Evolutionary conservation across 768 basidiomycete species (phyloP), one percentile per base, ranked within the genome.

Genomic region (Lactarius pseudohatsudake): DNA sequence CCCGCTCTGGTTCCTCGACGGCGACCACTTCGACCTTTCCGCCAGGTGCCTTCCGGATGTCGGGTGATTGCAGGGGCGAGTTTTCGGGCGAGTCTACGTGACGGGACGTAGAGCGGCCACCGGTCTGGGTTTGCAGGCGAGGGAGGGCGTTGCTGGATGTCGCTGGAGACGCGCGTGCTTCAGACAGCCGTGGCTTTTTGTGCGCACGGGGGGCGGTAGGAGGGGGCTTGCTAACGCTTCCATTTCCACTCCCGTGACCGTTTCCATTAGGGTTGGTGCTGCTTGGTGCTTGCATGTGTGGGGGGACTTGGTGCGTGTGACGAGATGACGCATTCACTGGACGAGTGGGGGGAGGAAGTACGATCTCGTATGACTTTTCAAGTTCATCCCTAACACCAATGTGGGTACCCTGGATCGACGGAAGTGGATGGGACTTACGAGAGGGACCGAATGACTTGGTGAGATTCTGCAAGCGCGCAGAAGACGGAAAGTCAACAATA

Each of bases 161-260:
- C 20, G 62, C 65, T 22, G 68, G 68, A 32, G 66, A 67, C 4
- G 22, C 55, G 57, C 61, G 70, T 16, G 79, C 43, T 20, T 90
- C 89, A 15, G 89, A 86, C 6, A 92, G 77, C 13, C 92, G 87
- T 18, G 85, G 86, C 72, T 89, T 90, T 80, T 94, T 94, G 76
- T 90, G 81, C 30, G 89, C 88, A 62, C 92, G 85, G 3, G 92
- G 92, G 13, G 86, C 92, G 0, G 91, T 94, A 0, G 92, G 92
- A 8, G 85, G 88, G 3, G 78, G 80, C 74, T 86, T 90, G 28
- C 55, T 67, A 16, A 72, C 66, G 67, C 71, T 69, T 18, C 76
- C 73, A 28, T 73, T 74, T 20, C 68, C 67, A 10, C 53, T 50
- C 32, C 68, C 67, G 59, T 54, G 63, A 15, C 78, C 78, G 59